phyloP scores from a whole-genome alignment of 225 moss, liverwort and hornwort species.

The Physcomitrium patens region DNA sequence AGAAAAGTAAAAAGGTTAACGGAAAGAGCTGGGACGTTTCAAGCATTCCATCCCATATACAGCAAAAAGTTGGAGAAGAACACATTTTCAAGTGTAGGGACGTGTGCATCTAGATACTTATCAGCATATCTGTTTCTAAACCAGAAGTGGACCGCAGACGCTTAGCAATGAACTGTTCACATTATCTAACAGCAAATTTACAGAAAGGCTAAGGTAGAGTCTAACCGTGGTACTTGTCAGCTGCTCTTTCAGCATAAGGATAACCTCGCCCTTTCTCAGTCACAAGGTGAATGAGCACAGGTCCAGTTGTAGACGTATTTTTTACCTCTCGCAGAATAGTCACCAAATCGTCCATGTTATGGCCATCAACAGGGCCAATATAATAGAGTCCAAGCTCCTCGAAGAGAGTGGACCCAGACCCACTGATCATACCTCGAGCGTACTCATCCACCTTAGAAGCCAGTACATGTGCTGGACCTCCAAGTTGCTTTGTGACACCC shows the following conservation, averaged over 20 bases:
- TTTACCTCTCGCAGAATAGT: constrained; percentile 65
- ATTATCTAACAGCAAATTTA: background rate
- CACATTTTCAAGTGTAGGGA: too few relatives aligned
- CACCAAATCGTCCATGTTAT: constrained; percentile 68
- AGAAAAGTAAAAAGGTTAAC: background rate
- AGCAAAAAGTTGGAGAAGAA: too few relatives aligned
- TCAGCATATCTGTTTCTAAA: background rate
- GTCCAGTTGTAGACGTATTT: constrained; percentile 56
- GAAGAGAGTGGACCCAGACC: constrained; percentile 64
- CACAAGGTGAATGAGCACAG: constrained; percentile 62
- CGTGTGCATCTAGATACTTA: background rate
- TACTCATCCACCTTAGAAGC: constrained; percentile 68
- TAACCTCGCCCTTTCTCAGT: constrained; percentile 64
- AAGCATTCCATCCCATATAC: background rate
- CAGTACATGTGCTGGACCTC: constrained; percentile 53
- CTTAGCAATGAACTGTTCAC: background rate
- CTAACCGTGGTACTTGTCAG: constrained; percentile 62
- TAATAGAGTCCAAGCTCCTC: constrained; percentile 69
- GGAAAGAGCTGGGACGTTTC: background rate
- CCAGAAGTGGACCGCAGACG: background rate
- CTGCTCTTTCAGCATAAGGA: constrained; percentile 60
- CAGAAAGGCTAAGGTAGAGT: background rate
- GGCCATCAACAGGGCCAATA: constrained; percentile 65
- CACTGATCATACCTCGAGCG: constrained; percentile 71
- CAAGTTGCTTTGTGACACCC: constrained; percentile 69